These are phyloP conservation scores for Melampsora americana DNA, from an alignment of 1,284 basidiomycete genomes.

Conservation along the genomic window DNA sequence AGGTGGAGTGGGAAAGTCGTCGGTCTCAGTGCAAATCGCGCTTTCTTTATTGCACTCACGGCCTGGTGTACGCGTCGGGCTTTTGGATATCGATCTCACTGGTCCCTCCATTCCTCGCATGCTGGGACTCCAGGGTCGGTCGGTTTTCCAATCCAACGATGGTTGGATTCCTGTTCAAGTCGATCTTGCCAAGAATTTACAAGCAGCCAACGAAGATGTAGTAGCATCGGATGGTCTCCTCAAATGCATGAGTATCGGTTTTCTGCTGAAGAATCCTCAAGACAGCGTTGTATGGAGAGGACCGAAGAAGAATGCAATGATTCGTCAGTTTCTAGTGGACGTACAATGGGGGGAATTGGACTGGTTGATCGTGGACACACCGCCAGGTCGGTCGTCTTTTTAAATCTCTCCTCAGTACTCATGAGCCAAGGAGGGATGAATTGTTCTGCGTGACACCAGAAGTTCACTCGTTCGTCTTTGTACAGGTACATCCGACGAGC, in stretches of 20 bases:
- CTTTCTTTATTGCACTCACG: constrained; percentile 69
- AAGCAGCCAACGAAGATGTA: constrained; percentile 25
- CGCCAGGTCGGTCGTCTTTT: constrained; percentile 69
- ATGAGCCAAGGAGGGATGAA: background rate
- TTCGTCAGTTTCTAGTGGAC: constrained; percentile 91
- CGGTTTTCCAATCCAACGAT: constrained; percentile 82
- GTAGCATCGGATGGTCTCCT: constrained; percentile 58
- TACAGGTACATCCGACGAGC: constrained; percentile 85
- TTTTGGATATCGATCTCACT: constrained; percentile 93
- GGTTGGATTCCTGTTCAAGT: constrained; percentile 96
- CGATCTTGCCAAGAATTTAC: constrained; percentile 37
- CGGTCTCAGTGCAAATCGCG: constrained; percentile 86
- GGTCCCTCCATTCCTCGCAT: constrained; percentile 96
- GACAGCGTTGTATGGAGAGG: constrained; percentile 97
- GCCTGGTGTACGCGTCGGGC: constrained; percentile 68
- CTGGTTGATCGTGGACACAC: constrained; percentile 94
- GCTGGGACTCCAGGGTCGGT: constrained; percentile 83
- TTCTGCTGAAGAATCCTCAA: constrained; percentile 80
- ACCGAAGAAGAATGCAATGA: constrained; percentile 99
- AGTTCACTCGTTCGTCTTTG: background rate
- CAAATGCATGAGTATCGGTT: constrained; percentile 95
- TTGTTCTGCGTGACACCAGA: background rate
- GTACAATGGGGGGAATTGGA: constrained; percentile 96
- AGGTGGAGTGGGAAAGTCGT: constrained; percentile 97
- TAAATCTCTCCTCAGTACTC: background rate